phyloP scores from a whole-genome alignment of 768 basidiomycete genomes.

The Podaxis sp. region DNA sequence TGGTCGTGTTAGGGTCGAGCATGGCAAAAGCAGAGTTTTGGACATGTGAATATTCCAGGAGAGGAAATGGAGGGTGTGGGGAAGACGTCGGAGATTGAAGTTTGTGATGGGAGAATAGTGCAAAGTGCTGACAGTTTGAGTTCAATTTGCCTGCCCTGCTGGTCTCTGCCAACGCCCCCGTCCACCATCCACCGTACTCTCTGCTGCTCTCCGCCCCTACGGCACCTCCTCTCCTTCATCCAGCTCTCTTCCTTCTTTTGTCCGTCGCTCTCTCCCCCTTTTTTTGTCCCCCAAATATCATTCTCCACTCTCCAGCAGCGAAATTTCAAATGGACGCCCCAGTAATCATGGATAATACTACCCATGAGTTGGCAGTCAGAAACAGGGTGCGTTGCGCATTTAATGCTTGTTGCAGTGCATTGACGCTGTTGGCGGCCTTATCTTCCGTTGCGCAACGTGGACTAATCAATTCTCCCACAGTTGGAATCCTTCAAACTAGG shows the following conservation, averaged over 20 bases:
- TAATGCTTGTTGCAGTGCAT: background rate
- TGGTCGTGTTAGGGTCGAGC: constrained; percentile 34
- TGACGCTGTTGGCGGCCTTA: background rate
- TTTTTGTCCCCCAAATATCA: constrained; percentile 17
- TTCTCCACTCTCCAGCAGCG: background rate
- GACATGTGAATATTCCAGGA: constrained; percentile 13
- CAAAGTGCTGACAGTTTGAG: background rate
- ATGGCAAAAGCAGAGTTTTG: constrained; percentile 17
- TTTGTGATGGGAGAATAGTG: constrained; percentile 1
- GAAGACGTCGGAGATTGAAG: constrained; percentile 20
- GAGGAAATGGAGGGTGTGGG: constrained; percentile 6
- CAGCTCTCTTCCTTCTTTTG: constrained; percentile 30
- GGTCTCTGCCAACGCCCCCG: constrained; percentile 9
- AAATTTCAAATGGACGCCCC: constrained; percentile 8
- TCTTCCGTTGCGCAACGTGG: background rate
- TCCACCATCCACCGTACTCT: constrained; percentile 14
- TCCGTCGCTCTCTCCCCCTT: constrained; percentile 15
- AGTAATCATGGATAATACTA: constrained; percentile 18
- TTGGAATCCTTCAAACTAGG: constrained; percentile 76
- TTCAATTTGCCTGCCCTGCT: constrained; percentile 1
- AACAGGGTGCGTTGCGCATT: constrained; percentile 31
- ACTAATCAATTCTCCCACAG: constrained; percentile 27
- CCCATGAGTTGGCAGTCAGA: constrained; percentile 35
- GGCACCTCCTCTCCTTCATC: constrained; percentile 37
- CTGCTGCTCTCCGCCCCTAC: constrained; percentile 18